Conservation (phyloP, 768 basidiomycete genomes). For the Tricholoma furcatifolium region DNA sequence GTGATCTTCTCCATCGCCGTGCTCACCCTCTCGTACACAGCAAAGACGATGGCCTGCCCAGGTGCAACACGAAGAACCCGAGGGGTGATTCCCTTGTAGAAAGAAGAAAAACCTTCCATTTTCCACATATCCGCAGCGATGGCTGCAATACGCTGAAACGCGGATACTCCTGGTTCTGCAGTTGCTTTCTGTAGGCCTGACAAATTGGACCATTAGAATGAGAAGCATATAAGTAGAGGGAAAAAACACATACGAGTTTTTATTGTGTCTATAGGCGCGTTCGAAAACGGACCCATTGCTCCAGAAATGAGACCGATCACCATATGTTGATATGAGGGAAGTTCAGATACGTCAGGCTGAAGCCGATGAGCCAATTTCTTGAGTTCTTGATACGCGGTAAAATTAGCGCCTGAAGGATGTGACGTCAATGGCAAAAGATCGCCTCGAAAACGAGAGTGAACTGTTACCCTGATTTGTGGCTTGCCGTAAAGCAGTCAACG, state of each 20-base stretch:
- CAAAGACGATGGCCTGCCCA: conserved; percentile 95
- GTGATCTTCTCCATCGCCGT: conserved; percentile 68
- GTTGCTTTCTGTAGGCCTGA: conserved; percentile 84
- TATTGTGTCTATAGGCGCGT: conserved; percentile 93
- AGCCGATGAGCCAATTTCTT: conserved; percentile 77
- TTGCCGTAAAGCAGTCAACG: conserved; percentile 90
- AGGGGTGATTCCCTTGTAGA: conserved; percentile 99
- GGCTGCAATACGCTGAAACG: conserved; percentile 72
- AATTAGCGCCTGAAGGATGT: conserved; percentile 77
- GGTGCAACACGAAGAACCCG: conserved; percentile 95
- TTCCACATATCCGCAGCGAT: conserved; percentile 95
- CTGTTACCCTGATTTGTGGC: conserved; percentile 93
- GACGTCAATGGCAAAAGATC: not conserved
- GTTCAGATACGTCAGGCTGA: conserved; percentile 76
- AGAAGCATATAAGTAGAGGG: not conserved
- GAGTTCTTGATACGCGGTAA: conserved; percentile 96
- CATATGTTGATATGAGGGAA: conserved; percentile 97
- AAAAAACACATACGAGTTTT: conserved; percentile 74
- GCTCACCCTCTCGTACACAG: conserved; percentile 92
- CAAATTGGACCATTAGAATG: not conserved
- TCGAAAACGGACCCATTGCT: conserved; percentile 98
- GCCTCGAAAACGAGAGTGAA: not conserved
- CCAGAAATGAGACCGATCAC: conserved; percentile 92
- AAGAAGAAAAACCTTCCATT: conserved; percentile 82
- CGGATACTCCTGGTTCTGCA: conserved; percentile 69